Conservation (phyloP, 208 protist genomes). For the Baffinella frigidus region DNA sequence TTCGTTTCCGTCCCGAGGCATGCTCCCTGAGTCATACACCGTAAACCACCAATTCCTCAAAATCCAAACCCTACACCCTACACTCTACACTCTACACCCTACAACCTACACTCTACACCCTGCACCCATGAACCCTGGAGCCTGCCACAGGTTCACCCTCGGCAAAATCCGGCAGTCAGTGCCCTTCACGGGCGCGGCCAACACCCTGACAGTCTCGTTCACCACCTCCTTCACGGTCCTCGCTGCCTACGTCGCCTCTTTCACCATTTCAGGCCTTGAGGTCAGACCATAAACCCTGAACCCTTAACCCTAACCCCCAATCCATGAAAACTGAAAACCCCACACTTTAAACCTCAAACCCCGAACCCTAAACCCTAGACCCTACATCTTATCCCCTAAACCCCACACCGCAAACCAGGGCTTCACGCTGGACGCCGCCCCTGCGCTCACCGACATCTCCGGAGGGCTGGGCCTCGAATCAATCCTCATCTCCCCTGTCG, state of each 20-base stretch:
- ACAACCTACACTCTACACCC: no score
- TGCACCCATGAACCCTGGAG: no score
- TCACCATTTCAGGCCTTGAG: background rate
- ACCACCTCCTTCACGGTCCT: background rate
- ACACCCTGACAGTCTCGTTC: background rate
- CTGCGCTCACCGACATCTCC: no score
- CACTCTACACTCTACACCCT: no score
- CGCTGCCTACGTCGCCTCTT: background rate
- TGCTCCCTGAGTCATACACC: no score
- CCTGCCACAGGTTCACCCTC: background rate
- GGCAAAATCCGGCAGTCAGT: background rate
- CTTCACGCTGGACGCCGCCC: no score
- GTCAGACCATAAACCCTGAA: background rate
- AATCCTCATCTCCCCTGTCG: background rate
- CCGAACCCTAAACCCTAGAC: no score
- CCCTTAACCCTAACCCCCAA: background rate
- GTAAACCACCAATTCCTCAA: no score
- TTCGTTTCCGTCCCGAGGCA: background rate
- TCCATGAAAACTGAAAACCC: background rate
- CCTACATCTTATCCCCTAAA: no score
- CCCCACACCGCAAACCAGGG: no score
- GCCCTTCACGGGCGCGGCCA: background rate
- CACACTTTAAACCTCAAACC: background rate
- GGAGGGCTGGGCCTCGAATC: background rate
- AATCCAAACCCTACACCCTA: no score